Base-by-base conservation (phyloP, 129 eudicot species). In the Flaveria trinervia region DNA sequence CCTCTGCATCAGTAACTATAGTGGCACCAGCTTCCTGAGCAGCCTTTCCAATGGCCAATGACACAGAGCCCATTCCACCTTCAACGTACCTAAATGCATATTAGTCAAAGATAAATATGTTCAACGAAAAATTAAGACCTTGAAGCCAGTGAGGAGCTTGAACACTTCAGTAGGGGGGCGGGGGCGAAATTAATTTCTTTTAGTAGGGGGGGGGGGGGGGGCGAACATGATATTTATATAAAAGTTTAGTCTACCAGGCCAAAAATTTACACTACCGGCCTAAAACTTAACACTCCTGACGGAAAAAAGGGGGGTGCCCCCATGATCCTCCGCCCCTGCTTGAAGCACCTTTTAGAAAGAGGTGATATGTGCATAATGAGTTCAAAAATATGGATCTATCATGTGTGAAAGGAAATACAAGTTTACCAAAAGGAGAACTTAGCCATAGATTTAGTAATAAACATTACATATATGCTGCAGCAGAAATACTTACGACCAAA, bases 21-120 rank as follows among this genome's bases (percentile, higher is more conserved):
- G 91, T 86, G 67, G 95, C 97, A 78, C 99, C 99, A 83, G 96
- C 99, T 89, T 95, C 99, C 81, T 75, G 82, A 15, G 99, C 99
- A 71, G 99, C 99, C 62, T 71, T 81, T 74, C 87, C 86, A 56
- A 95, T 95, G 46, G 97, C 94, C 83, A 59, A 48, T 50, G 99
- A 95, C 71, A 95, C 97, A 46, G 99, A 89, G 81, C 99, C 99
- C 99, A 95, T 95, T 76, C 99, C 99, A 77, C 99, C 99, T 88
- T 95, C 92, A 75, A 95, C 99, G 85, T 89, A 95, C 81, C 99
- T 95, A 84, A 71, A 81, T 52, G 74, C 51, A 25, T 64, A 74
- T 62, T 65, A 83, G 79, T 77, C 75, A 60, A 18, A 20, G 13
- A 56, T 18, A 20, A 56, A 56, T 56, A 8, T 20, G 20, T 8